Percentiles rank a stretch among this genome's conserved stretches.
These are phyloP conservation scores for Chytriomyces sp. DNA, from an alignment of 192 early-diverging fungal genomes.

Conservation along the genomic window DNA sequence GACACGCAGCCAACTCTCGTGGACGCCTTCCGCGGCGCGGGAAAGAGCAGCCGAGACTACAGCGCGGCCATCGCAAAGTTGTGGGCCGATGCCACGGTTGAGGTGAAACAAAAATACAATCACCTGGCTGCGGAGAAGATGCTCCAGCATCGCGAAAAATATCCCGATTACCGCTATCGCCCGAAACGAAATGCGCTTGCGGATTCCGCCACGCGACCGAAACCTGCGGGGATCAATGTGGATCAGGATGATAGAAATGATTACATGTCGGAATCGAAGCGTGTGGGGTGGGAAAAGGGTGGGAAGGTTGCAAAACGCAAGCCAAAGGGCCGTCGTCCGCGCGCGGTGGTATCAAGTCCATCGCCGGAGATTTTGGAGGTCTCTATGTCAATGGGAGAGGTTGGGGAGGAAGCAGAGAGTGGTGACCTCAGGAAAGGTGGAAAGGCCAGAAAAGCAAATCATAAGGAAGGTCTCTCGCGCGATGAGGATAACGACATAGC, in stretches of 20 bases:
- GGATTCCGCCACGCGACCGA: neutral
- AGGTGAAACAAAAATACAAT: neutral
- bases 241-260: neutral
- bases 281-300: neutral
- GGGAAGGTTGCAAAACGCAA: neutral
- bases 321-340: neutral
- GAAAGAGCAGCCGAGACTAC: constrained; percentile 19
- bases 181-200: neutral
- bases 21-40: neutral
- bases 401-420: no score
- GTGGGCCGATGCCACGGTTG: constrained; percentile 8
- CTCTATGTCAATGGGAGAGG: no score
- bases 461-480: no score
- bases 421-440: no score
- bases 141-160: constrained; percentile 1
- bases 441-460: no score
- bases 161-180: constrained; percentile 14
- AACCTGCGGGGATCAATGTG: neutral
- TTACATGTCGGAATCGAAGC: neutral
- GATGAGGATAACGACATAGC: no score
- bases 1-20: constrained; percentile 22
- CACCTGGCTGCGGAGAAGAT: constrained; percentile 11
- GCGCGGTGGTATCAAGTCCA: neutral
- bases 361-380: neutral
- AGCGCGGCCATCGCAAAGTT: neutral